Conservation (phyloP, 306 rosid genomes). For the Vicia faba region DNA sequence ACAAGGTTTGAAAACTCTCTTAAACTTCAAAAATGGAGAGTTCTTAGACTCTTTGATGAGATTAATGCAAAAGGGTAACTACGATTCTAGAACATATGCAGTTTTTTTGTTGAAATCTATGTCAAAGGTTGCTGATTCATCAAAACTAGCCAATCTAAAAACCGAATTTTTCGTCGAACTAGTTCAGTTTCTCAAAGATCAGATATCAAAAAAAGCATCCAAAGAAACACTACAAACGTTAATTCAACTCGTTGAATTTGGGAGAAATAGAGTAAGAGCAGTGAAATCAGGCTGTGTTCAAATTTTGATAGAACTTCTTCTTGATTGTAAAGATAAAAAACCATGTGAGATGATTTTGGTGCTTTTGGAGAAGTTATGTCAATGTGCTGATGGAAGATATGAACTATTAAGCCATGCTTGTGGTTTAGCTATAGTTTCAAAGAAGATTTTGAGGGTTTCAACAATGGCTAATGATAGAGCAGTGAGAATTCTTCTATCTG, state of each 20-base stretch:
- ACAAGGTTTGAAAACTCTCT: conserved; percentile 37
- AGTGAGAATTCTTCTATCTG: conserved; percentile 51
- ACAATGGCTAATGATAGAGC: conserved; percentile 69
- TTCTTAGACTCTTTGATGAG: conserved; percentile 48
- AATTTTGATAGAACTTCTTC: conserved; percentile 57
- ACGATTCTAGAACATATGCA: conserved; percentile 75
- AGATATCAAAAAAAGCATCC: conserved; percentile 56
- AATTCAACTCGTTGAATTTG: conserved; percentile 54
- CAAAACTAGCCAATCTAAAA: conserved; percentile 24
- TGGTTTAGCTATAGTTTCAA: conserved; percentile 69
- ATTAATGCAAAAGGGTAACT: conserved; percentile 54
- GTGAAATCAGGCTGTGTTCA: conserved; percentile 64
- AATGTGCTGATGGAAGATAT: conserved; percentile 77
- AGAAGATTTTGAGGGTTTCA: conserved; percentile 79
- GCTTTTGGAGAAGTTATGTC: conserved; percentile 57
- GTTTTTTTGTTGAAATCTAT: conserved; percentile 60
- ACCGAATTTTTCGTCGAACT: conserved; percentile 50
- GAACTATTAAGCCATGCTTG: conserved; percentile 66
- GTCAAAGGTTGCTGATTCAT: conserved; percentile 48
- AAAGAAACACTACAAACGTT: conserved; percentile 53
- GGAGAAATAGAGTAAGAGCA: conserved; percentile 64
- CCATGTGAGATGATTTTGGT: conserved; percentile 60
- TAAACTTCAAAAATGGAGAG: conserved; percentile 32
- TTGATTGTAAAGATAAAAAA: conserved; percentile 54
- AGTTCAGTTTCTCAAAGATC: conserved; percentile 55